Evolutionary conservation across 768 basidiomycete species (phyloP).

Genomic region (Pholiota molesta): DNA sequence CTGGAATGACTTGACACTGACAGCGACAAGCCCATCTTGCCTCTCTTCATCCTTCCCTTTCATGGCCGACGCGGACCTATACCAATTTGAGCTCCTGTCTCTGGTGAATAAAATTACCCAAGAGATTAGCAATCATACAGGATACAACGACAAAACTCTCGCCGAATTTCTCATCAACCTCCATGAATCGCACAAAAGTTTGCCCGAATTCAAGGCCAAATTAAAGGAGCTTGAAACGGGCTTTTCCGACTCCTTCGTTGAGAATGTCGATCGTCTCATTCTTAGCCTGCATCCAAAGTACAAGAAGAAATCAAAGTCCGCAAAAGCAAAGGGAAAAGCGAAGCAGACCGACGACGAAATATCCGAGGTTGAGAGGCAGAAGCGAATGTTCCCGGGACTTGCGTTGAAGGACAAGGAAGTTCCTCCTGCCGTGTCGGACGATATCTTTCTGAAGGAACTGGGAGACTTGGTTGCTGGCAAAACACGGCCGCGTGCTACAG

Average conservation of each 20-base stretch:
- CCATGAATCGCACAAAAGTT: slow-evolving; percentile 76
- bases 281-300: slow-evolving; percentile 95
- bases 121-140: slow-evolving; percentile 88
- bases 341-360: slow-evolving; percentile 37
- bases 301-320: slow-evolving; percentile 64
- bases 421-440: slow-evolving; percentile 63
- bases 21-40: not conserved
- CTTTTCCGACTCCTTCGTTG: slow-evolving; percentile 89
- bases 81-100: slow-evolving; percentile 92
- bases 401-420: slow-evolving; percentile 78
- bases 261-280: slow-evolving; percentile 93
- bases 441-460: slow-evolving; percentile 84
- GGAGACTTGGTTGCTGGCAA: slow-evolving; percentile 87
- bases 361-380: slow-evolving; percentile 74
- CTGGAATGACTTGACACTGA: not conserved
- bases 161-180: slow-evolving; percentile 94
- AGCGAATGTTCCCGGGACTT: slow-evolving; percentile 89
- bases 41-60: slow-evolving; percentile 8
- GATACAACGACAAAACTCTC: slow-evolving; percentile 86
- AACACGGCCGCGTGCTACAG: slow-evolving; percentile 46
- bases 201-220: slow-evolving; percentile 80
- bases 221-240: slow-evolving; percentile 77
- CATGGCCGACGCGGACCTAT: slow-evolving; percentile 79
- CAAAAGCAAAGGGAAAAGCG: slow-evolving; percentile 39
- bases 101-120: slow-evolving; percentile 90